A percentile compares a stretch with the other conserved stretches of the same genome.
phyloP scores from a whole-genome alignment of 768 basidiomycete genomes.

The Lactifluus volemus region DNA sequence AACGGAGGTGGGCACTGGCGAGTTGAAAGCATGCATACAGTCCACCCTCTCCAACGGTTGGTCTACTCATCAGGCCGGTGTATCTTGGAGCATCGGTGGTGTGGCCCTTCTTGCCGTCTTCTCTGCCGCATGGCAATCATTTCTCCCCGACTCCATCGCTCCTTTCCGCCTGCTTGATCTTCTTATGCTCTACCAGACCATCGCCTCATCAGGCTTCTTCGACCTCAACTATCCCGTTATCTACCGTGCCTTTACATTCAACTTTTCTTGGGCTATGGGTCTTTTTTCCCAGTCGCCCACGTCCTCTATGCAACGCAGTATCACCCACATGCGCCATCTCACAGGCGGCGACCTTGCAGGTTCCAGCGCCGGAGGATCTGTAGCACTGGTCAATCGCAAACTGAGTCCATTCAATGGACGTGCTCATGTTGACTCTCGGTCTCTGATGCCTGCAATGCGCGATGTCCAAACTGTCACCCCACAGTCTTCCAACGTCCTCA shows the following conservation, averaged over 20 bases:
- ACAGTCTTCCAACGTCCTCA: conserved; percentile 54
- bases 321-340: conserved; percentile 70
- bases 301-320: conserved; percentile 62
- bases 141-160: conserved; percentile 45
- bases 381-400: conserved; percentile 72
- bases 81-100: conserved; percentile 69
- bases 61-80: conserved; percentile 65
- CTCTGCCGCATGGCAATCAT: conserved; percentile 48
- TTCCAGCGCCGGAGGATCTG: conserved; percentile 48
- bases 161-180: conserved; percentile 78
- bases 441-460: conserved; percentile 6
- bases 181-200: conserved; percentile 75
- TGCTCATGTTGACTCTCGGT: not conserved
- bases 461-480: conserved; percentile 60
- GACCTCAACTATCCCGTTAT: conserved; percentile 81
- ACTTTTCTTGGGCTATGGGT: conserved; percentile 86
- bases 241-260: conserved; percentile 73
- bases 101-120: conserved; percentile 52
- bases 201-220: conserved; percentile 71
- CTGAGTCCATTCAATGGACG: conserved; percentile 64
- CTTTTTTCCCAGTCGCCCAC: conserved; percentile 47
- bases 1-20: conserved; percentile 55
- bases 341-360: conserved; percentile 74
- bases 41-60: conserved; percentile 88
- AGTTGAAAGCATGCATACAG: conserved; percentile 82